Evolutionary conservation across 164 flowering plant species (phyloP), one percentile per base, ranked within the genome.

Genomic region (Berberis thunbergii): DNA sequence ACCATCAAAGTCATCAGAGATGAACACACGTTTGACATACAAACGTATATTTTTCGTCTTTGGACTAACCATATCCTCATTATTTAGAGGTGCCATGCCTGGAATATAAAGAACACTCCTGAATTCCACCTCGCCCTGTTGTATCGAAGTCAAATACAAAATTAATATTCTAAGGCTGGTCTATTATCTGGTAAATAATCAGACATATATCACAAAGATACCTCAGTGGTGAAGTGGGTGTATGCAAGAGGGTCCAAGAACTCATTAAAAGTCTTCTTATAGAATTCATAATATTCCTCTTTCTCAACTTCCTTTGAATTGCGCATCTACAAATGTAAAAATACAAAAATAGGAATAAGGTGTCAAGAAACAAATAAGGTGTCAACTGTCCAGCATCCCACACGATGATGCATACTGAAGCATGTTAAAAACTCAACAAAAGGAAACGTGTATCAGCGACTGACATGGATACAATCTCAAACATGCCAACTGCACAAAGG

Each of bases 1-100:
- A 64, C 99, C 99, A 81, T 94, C 97, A 81, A 94, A 94, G 75
- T 94, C 99, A 85, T 91, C 97, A 5, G 99, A 94, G 76, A 94
- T 91, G 64, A 94, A 89, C 3, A 94, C 96, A 67, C 97, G 97
- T 72, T 94, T 94, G 59, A 91, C 99, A 76, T 91, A 85, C 60
- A 94, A 63, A 38, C 97, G 95, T 42, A 94, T 94, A 57, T 94
- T 91, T 73, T 89, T 94, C 42, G 97, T 87, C 72, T 89, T 91
- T 10, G 97, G 85, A 62, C 85, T 94, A 26, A 84, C 68, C 1
- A 88, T 70, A 40, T 91, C 96, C 70, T 94, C 99, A 62, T 89
- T 94, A 76, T 87, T 91, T 60, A 88, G 81, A 69, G 97, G 96
- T 2, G 86, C 93, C 96, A 94, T 94, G 42, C 96, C 97, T 44